Percentiles rank a stretch among this genome's conserved stretches.
These are phyloP conservation scores for Raphanus raphanistrum DNA, from an alignment of 345 rosid genomes.

Conservation along the genomic window DNA sequence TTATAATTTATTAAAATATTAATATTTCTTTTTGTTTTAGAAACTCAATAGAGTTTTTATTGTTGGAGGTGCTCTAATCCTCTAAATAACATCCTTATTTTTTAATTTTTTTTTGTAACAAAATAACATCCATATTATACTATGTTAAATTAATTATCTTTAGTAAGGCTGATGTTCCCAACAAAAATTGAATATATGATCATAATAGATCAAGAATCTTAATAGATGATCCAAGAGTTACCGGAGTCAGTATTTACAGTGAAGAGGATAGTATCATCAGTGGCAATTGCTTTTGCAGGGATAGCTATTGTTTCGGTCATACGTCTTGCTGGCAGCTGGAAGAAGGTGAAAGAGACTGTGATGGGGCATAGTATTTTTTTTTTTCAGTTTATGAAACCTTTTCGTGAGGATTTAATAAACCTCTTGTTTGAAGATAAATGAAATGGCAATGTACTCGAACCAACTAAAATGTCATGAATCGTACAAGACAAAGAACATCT, in stretches of 20 bases:
- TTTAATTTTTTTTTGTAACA: no score
- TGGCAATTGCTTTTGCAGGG: constrained; percentile 66
- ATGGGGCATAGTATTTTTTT: constrained; percentile 1
- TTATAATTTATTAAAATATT: no score
- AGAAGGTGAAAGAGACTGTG: constrained; percentile 46
- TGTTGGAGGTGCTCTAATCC: no score
- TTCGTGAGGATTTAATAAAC: not conserved
- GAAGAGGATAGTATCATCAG: constrained; percentile 56
- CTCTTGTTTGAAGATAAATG: not conserved
- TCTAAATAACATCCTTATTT: no score
- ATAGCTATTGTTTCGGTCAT: constrained; percentile 71
- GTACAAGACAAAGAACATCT: not conserved
- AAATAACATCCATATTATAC: no score
- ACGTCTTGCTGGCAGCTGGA: constrained; percentile 53
- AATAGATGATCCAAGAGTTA: not conserved
- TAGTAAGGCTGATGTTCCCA: no score
- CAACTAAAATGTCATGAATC: not conserved
- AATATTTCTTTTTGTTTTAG: no score
- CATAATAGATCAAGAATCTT: no score
- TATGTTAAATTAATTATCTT: no score
- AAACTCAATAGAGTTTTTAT: no score
- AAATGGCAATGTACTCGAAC: not conserved
- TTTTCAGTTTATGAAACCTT: not conserved
- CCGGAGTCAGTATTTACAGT: constrained; percentile 54
- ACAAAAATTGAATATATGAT: no score